Base-by-base conservation (phyloP, 257 asterid species). In the Ophiorrhiza pumila region DNA sequence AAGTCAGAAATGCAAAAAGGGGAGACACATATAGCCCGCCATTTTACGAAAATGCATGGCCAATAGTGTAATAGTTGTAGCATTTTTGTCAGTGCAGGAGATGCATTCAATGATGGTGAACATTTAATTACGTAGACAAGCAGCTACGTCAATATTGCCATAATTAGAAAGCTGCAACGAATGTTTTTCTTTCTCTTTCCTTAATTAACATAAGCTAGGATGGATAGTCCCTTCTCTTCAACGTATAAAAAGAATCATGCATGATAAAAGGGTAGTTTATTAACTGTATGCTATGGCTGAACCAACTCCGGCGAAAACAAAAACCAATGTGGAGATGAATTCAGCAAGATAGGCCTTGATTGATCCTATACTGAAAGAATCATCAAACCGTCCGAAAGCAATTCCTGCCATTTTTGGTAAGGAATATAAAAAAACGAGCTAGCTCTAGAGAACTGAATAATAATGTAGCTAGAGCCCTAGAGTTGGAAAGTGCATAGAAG, bases 251-350 rank as follows among this genome's bases (percentile, higher is more conserved):
- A 9, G 23, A 8, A 27, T 65, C 9, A 23, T 20, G 10, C 2
- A 1, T 10, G 39, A 34, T 0, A 17, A 43, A 34, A 13, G 37
- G 29, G 50, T 15, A 39, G 70, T 17, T 39, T 37, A 84, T 71
- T 85, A 76, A 88, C 97, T 87, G 93, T 65, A 93, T 29, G 97
- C 97, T 31, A 93, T 88, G 90, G 98, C 97, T 52, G 98, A 93
- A 65, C 98, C 98, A 77, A 91, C 97, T 61, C 97, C 97, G 73
- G 98, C 98, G 77, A 93, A 93, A 82, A 93, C 89, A 80, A 93
- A 93, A 74, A 93, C 92, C 87, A 89, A 65, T 65, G 98, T 93
- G 84, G 98, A 93, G 89, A 91, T 93, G 93, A 93, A 91, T 82
- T 93, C 98, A n/a, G 98, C 97, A 46, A 89, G 35, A 77, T 93